phyloP scores from a whole-genome alignment of 2,329 filamentous ascomycete species.

The Apiospora rasikravindrae region DNA sequence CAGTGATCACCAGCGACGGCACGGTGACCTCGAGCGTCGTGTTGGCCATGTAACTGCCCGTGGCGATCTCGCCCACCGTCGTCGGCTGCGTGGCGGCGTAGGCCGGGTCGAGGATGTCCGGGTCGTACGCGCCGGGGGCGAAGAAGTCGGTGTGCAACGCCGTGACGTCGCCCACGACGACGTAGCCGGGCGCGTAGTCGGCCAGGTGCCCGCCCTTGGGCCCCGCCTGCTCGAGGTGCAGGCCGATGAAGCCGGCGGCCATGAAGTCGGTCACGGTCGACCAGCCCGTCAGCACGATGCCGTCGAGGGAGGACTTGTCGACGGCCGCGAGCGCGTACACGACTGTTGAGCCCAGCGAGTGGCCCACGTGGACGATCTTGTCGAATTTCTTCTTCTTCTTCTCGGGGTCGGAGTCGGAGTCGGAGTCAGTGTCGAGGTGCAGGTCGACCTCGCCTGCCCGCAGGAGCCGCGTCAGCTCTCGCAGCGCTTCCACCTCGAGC shows the following conservation, averaged over 20 bases:
- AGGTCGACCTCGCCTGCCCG: conserved; percentile 49
- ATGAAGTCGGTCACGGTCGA: conserved; percentile 52
- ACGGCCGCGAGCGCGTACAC: conserved; percentile 54
- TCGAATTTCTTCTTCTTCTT: conserved; percentile 29
- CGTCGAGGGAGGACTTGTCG: conserved; percentile 48
- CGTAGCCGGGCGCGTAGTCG: conserved; percentile 51
- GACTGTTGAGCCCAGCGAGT: conserved; percentile 67
- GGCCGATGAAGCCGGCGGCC: conserved; percentile 19
- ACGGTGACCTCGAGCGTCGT: conserved; percentile 50
- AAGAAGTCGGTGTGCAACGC: conserved; percentile 60
- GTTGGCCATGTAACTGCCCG: conserved; percentile 36
- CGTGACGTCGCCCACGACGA: conserved; percentile 51
- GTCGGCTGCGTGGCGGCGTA: conserved; percentile 59
- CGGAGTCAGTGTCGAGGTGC: conserved; percentile 42
- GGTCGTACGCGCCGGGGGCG: conserved; percentile 59
- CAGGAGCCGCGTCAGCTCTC: conserved; percentile 55
- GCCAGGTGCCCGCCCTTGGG: conserved; percentile 39
- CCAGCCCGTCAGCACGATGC: conserved; percentile 66
- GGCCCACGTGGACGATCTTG: conserved; percentile 64
- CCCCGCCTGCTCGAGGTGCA: conserved; percentile 53
- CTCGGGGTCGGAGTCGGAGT: background rate
- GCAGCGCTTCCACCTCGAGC: conserved; percentile 64
- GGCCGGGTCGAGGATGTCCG: conserved; percentile 52
- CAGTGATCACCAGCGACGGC: conserved; percentile 64
- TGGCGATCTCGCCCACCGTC: conserved; percentile 63